Percentiles rank a stretch among this genome's conserved stretches.
phyloP scores from a whole-genome alignment of 306 rosid species.

The Glycine soja region DNA sequence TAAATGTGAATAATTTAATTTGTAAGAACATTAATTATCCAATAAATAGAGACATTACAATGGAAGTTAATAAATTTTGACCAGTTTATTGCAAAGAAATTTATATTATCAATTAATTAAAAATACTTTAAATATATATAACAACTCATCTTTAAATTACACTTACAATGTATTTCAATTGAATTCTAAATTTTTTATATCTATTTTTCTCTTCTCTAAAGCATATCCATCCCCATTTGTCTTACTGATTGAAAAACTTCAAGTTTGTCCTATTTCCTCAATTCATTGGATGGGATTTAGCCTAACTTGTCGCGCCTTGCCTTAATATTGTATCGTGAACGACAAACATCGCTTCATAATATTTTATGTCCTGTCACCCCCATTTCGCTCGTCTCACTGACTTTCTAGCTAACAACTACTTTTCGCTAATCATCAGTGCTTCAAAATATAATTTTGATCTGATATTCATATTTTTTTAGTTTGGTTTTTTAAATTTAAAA shows the following conservation, averaged over 20 bases:
- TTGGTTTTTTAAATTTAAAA: too few species aligned
- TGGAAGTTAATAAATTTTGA: neutral
- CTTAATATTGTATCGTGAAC: conserved; percentile 33
- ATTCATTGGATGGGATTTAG: conserved; percentile 54
- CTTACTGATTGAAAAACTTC: neutral
- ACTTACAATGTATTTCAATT: neutral
- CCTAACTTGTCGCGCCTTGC: conserved; percentile 23
- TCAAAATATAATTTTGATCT: too few species aligned
- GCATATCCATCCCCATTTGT: neutral
- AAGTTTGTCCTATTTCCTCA: conserved; percentile 49
- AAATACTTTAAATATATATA: neutral
- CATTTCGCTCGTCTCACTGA: too few species aligned
- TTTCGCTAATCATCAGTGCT: too few species aligned
- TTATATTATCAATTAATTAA: too few species aligned
- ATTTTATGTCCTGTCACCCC: neutral
- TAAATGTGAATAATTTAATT: too few species aligned
- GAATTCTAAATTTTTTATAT: neutral
- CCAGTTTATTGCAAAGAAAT: too few species aligned
- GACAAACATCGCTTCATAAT: conserved; percentile 17
- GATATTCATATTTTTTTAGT: too few species aligned
- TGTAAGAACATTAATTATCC: too few species aligned
- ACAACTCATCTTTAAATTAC: neutral
- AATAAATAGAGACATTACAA: neutral
- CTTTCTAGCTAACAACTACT: too few species aligned
- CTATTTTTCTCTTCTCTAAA: neutral